Evolutionary conservation across 495 filamentous ascomycete species (phyloP).

Genomic region (Neurospora sp.): DNA sequence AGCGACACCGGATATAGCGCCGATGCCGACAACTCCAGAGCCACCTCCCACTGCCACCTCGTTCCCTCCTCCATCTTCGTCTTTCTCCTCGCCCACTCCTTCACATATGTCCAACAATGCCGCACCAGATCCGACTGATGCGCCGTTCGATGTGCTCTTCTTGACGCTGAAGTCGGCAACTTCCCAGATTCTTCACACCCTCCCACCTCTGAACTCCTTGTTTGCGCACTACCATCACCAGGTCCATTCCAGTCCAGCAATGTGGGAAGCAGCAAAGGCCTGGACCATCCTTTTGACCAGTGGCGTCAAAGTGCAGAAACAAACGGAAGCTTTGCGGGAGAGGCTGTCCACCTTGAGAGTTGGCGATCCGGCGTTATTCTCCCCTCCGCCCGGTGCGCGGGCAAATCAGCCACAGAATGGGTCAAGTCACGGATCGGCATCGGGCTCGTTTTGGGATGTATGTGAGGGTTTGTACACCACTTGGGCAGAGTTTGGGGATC

Average conservation of each 20-base stretch:
- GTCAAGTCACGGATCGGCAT: constrained; percentile 34
- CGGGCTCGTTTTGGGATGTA: constrained; percentile 67
- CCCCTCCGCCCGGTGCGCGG: neutral
- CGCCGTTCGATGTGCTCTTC: constrained; percentile 68
- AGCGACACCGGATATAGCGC: neutral
- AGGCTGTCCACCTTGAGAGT: constrained; percentile 61
- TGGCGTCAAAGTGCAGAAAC: constrained; percentile 45
- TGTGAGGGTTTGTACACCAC: constrained; percentile 61
- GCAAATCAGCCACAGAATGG: neutral
- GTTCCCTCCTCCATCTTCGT: neutral
- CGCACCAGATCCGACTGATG: constrained; percentile 56
- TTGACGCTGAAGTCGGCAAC: constrained; percentile 53
- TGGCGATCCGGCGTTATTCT: constrained; percentile 55
- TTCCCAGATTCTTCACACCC: constrained; percentile 48
- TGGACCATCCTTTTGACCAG: constrained; percentile 57
- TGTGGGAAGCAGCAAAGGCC: constrained; percentile 40
- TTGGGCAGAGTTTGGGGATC: constrained; percentile 60
- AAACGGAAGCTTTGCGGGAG: constrained; percentile 49
- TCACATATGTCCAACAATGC: constrained; percentile 10
- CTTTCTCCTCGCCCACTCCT: neutral
- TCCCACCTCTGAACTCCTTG: constrained; percentile 52
- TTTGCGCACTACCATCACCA: constrained; percentile 41
- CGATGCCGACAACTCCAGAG: neutral
- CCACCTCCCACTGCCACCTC: neutral
- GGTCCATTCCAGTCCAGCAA: constrained; percentile 22